Evolutionary conservation across 306 rosid species (phyloP), one percentile per base, ranked within the genome.

Genomic region (Prunus armeniaca): DNA sequence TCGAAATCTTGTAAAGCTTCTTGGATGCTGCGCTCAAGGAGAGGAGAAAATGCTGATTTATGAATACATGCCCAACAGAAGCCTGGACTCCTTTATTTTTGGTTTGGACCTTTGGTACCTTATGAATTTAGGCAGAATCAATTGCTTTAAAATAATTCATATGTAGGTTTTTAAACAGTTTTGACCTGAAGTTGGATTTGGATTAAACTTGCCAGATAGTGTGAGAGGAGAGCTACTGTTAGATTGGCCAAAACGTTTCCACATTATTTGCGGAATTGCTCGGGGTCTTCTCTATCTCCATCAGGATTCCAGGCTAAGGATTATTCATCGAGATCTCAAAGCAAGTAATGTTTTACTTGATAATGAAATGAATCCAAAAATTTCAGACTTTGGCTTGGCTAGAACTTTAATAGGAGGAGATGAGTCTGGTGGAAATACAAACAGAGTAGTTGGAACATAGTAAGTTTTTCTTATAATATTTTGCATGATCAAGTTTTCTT

Each of bases 381-480:
- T 90, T 50, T 90, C 90, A 34, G 90, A 90, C 58, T 90, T 90
- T 73, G 95, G 95, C 45, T 56, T 90, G 62, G 92, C 90, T 11
- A 86, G 79, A 83, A 67, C 65, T 14, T 88, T 84, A 13, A 18
- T 9, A 61, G 83, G 84, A 24, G 88, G 88, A 7, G 85, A 90
- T 51, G 82, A 87, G 0, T 74, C 51, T 3, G 84, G 84, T 72
- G 95, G 88, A 81, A 83, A 79, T 65, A 90, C 92, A 65, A 77
- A 76, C 0, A 81, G 88, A 87, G 84, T 91, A 9, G 89, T 89
- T 60, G 92, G 96, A 14, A 91, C 90, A 22, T 89, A 86, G 90
- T 87, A 86, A 76, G 96, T 81, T 60, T 13, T 14, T n/a, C 46
- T 12, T 70, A 10, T 3, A 43, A 2, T 12, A 19, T 5, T 10